Conservation (phyloP, 768 basidiomycete genomes). For the Macrolepiota dolichaula region DNA sequence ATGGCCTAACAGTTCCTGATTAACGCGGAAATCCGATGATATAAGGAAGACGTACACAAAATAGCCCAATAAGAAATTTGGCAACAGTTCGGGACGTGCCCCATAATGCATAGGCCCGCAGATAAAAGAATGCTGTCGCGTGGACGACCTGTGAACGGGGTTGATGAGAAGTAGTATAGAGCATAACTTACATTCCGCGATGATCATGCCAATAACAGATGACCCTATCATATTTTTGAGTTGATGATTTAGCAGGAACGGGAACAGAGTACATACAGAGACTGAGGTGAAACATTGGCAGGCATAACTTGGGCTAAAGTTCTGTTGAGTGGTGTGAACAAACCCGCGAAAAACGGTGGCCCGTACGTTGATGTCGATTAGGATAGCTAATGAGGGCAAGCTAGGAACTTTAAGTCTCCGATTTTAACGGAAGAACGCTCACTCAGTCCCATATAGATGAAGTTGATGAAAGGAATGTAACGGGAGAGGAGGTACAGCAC, state of each 20-base stretch:
- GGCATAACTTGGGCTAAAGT: not conserved
- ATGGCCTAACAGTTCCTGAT: not conserved
- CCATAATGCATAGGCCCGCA: constrained; percentile 1
- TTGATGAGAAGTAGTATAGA: not conserved
- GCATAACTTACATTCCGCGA: not conserved
- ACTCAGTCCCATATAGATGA: not conserved
- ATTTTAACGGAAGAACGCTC: not conserved
- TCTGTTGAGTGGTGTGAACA: not conserved
- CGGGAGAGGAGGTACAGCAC: not conserved
- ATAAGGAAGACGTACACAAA: not conserved
- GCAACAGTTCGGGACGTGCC: not conserved
- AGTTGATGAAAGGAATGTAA: constrained; percentile 4
- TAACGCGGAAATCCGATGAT: not conserved
- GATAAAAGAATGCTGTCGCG: not conserved
- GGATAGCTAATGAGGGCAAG: not conserved
- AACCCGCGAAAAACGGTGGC: not conserved
- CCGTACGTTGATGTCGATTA: not conserved
- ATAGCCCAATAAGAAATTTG: not conserved
- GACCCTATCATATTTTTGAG: not conserved
- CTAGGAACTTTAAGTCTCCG: no score
- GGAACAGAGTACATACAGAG: not conserved
- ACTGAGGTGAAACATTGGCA: not conserved
- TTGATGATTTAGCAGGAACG: not conserved
- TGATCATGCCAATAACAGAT: not conserved
- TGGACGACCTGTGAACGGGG: not conserved